Percentiles rank a stretch among this genome's conserved stretches.
Evolutionary conservation across 768 basidiomycete species (phyloP).

Genomic region (Rhodotorula diobovata): DNA sequence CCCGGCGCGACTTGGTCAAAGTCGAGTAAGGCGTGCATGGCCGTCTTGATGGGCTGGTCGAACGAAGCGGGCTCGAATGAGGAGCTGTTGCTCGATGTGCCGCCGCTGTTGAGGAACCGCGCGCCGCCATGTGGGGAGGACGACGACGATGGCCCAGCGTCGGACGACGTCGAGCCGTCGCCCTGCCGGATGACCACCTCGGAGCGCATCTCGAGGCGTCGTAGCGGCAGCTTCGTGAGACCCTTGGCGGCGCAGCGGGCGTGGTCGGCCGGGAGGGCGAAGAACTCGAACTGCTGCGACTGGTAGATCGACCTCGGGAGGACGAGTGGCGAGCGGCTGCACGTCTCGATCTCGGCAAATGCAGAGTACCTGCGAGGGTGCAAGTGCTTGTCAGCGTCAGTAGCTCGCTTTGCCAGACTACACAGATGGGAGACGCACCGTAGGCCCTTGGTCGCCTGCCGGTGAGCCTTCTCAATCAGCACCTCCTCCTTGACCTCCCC

Average conservation of each 20-base stretch:
- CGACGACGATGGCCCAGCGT: neutral
- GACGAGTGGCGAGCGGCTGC: constrained; percentile 57
- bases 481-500: constrained; percentile 15
- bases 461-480: neutral
- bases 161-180: neutral
- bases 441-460: neutral
- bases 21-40: constrained; percentile 42
- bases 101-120: neutral
- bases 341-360: constrained; percentile 76
- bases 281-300: constrained; percentile 78
- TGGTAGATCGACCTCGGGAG: constrained; percentile 75
- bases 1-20: constrained; percentile 4
- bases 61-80: constrained; percentile 21
- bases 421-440: neutral
- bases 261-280: constrained; percentile 68
- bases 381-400: no score
- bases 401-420: neutral
- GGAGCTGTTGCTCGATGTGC: neutral
- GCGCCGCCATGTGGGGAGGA: no score
- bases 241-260: neutral
- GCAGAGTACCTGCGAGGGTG: constrained; percentile 50
- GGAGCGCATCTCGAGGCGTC: constrained; percentile 21
- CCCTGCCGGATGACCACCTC: constrained; percentile 22
- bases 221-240: neutral
- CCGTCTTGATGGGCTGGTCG: constrained; percentile 37